Base-by-base conservation (phyloP, 2,329 filamentous ascomycete genomes). In the Colletotrichum sp. region DNA sequence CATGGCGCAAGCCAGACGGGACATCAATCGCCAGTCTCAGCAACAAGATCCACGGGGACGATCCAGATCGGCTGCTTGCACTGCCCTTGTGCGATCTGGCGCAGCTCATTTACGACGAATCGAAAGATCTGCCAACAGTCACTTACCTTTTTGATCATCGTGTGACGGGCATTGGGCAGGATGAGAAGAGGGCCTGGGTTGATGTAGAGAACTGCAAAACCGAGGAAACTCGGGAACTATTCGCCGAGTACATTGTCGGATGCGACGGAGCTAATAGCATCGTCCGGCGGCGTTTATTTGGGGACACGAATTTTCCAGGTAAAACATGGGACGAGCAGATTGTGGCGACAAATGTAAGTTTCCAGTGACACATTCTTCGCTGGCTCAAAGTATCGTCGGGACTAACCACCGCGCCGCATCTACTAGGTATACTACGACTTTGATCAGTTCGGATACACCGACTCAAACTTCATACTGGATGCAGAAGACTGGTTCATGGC, bases 381-480 rank as follows among this genome's bases (percentile, higher is more conserved):
- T 63, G 59, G 59, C 59, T 36, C 32, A 39, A 36, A 39, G 30
- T 15, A 57, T 59, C 21, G 1, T 36, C 30, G 28, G 26, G 4
- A 49, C 36, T 59, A 18, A 28, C 13, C 8, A 39, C 8, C n/a
- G 44, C 13, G 24, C 10, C 10, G 30, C 21, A 34, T 8, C n/a
- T 13, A 4, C n/a, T 28, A 67, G 52, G n/a, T 55, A 16, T 92
- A 92, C 80, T 92, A 92, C 74, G 89, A 92, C 78, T 91, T 93
- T 76, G 83, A 87, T 12, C 80, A 79, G 76, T 90, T 87, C 77
- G 88, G 86, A 24, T 92, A 86, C 78, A 83, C 86, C 68, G 89
- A 92, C 77, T 87, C 88, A 12, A 92, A 92, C 80, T 92, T 92
- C 81, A 90, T 92, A 74, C 86, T 92, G 26, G 87, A 93, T 78